These are phyloP conservation scores for Kwoniella botswanensis DNA, from an alignment of 768 basidiomycete species.

Conservation along the genomic window DNA sequence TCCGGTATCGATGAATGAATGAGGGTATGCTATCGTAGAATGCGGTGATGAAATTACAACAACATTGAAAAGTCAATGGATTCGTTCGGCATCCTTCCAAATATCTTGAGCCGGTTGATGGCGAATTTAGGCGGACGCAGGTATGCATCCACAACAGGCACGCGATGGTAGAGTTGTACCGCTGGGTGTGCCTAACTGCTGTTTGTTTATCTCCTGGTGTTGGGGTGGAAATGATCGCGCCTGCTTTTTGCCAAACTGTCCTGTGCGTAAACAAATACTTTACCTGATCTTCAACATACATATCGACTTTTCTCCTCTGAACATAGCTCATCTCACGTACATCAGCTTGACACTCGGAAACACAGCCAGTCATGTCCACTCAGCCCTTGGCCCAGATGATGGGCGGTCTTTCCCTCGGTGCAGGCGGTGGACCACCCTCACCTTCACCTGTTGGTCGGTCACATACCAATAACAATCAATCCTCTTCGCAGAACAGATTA, in stretches of 20 bases:
- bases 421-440: constrained; percentile 15
- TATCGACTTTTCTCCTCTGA: neutral
- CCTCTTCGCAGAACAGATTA: constrained; percentile 36
- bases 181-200: constrained; percentile 7
- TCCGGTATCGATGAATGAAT: neutral
- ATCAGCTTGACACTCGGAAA: neutral
- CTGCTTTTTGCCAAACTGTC: constrained; percentile 8
- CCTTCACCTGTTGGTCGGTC: constrained; percentile 22
- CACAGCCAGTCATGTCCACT: constrained; percentile 23
- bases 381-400: constrained; percentile 32
- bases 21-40: neutral
- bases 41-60: neutral
- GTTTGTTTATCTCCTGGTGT: constrained; percentile 13
- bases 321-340: neutral
- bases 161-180: neutral
- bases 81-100: constrained; percentile 13
- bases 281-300: constrained; percentile 11
- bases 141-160: neutral
- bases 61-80: neutral
- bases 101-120: constrained; percentile 1
- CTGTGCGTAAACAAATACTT: neutral
- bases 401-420: constrained; percentile 29
- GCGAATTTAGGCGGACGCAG: neutral
- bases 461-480: constrained; percentile 9
- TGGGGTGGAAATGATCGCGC: neutral